Percentiles rank a stretch among this genome's conserved stretches.
Conservation (phyloP, 352 stramenopile species). For the Pythium aphanidermatum region DNA sequence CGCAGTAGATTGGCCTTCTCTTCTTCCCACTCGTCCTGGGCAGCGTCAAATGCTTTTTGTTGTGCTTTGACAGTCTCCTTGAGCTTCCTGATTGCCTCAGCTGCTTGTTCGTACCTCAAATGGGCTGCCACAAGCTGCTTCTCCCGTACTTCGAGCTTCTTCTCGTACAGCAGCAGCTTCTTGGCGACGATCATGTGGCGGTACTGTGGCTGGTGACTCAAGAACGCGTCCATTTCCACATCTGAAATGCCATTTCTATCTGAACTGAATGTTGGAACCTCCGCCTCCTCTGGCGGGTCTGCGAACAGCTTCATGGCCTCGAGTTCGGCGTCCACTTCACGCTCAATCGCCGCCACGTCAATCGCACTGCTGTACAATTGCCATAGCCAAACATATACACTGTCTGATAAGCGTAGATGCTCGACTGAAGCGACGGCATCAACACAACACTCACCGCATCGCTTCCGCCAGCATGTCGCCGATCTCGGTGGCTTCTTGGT, state of each 20-base stretch:
- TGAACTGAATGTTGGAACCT: no score
- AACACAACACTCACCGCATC: no score
- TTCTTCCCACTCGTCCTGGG: conserved; percentile 64
- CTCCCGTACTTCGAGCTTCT: conserved; percentile 35
- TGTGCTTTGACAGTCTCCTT: conserved; percentile 26
- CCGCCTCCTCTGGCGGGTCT: no score
- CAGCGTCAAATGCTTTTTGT: conserved; percentile 36
- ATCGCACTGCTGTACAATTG: conserved; percentile 3
- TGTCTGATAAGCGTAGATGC: no score
- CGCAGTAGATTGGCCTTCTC: conserved; percentile 42
- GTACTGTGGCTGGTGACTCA: conserved; percentile 39
- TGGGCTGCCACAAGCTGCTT: conserved; percentile 32
- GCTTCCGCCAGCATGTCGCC: no score
- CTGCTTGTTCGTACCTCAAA: conserved; percentile 16
- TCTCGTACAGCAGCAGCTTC: conserved; percentile 47
- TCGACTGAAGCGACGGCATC: no score
- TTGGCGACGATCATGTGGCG: conserved; percentile 39
- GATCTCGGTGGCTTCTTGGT: no score
- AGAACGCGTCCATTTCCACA: conserved; percentile 27
- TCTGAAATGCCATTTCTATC: no score
- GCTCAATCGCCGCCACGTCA: conserved; percentile 16
- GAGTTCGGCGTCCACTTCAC: conserved; percentile 15
- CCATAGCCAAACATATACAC: no score
- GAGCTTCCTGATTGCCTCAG: conserved; percentile 26
- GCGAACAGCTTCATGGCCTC: conserved; percentile 10